Evolutionary conservation across 2,329 filamentous ascomycete species (phyloP).

Genomic region (Cladosporium sp.): DNA sequence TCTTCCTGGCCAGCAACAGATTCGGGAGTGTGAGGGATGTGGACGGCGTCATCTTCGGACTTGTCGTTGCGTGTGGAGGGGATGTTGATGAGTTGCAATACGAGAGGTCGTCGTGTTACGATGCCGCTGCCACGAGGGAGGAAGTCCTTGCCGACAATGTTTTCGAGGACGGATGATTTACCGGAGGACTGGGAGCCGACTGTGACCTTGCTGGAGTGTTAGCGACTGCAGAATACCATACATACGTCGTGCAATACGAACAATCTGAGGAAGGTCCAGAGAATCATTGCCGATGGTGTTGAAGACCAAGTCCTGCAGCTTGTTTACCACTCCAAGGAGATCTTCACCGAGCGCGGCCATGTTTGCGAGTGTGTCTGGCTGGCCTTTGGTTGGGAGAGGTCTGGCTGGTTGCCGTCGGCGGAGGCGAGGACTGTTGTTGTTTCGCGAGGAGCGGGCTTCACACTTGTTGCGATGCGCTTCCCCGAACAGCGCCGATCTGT

Average conservation of each 20-base stretch:
- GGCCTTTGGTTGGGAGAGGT: neutral
- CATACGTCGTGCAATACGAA: constrained; percentile 54
- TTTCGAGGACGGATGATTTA: constrained; percentile 97
- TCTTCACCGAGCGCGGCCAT: constrained; percentile 98
- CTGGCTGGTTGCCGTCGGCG: neutral
- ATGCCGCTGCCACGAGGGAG: constrained; percentile 95
- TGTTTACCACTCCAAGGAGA: constrained; percentile 92
- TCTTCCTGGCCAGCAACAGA: constrained; percentile 67
- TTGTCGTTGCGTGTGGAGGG: constrained; percentile 72
- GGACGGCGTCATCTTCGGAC: constrained; percentile 63
- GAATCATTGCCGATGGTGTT: constrained; percentile 99
- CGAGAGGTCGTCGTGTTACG: constrained; percentile 89
- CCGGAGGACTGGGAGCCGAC: constrained; percentile 98
- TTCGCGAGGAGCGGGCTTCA: constrained; percentile 12
- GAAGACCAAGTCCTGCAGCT: constrained; percentile 97
- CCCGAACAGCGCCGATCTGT: constrained; percentile 18
- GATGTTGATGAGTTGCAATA: constrained; percentile 97
- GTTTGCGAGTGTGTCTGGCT: neutral
- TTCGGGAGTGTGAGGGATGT: constrained; percentile 75
- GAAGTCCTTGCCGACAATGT: constrained; percentile 97
- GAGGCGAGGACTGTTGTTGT: constrained; percentile 4
- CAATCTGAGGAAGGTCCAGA: constrained; percentile 95
- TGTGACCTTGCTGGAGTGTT: constrained; percentile 69
- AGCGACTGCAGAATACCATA: constrained; percentile 22
- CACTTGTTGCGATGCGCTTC: constrained; percentile 15